These are phyloP conservation scores for Mycena galericulata DNA, from an alignment of 768 basidiomycete species.

Conservation along the genomic window DNA sequence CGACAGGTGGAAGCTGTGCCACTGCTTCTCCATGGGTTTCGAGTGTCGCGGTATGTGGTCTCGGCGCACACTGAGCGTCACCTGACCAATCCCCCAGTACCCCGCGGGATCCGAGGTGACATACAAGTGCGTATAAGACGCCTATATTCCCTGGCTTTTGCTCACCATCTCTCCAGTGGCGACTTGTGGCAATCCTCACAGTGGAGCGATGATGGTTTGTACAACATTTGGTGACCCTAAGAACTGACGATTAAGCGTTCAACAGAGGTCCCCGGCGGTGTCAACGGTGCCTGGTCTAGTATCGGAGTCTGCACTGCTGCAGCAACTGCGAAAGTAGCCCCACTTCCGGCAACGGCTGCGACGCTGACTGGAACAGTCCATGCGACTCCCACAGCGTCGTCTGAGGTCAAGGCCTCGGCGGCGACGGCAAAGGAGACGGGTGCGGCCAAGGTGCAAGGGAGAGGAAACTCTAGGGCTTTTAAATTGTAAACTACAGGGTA, in stretches of 20 bases:
- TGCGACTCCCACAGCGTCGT: not conserved
- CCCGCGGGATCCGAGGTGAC: slow-evolving; percentile 46
- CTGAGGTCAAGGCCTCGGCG: not conserved
- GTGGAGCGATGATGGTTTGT: slow-evolving; percentile 49
- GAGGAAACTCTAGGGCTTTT: slow-evolving; percentile 25
- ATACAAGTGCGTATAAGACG: slow-evolving; percentile 44
- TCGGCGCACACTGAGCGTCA: not conserved
- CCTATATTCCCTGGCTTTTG: not conserved
- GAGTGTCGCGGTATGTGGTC: slow-evolving; percentile 41
- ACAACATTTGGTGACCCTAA: slow-evolving; percentile 34
- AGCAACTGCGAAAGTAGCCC: slow-evolving; percentile 23
- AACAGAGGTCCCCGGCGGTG: slow-evolving; percentile 21
- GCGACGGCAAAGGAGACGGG: slow-evolving; percentile 15
- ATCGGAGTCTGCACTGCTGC: slow-evolving; percentile 45
- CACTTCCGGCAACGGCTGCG: slow-evolving; percentile 8
- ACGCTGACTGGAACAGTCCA: slow-evolving; percentile 14
- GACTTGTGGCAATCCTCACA: slow-evolving; percentile 52
- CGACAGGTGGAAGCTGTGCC: slow-evolving; percentile 41
- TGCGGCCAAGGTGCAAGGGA: too few relatives aligned
- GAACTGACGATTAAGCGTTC: too few relatives aligned
- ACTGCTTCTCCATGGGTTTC: slow-evolving; percentile 46
- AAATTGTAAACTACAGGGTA: slow-evolving; percentile 10
- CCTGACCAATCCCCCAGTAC: slow-evolving; percentile 44
- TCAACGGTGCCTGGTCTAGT: slow-evolving; percentile 47
- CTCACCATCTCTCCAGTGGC: slow-evolving; percentile 37